Evolutionary conservation across 345 rosid genomes (phyloP), one percentile per base, ranked within the genome.

Genomic region (Eucalyptus cloeziana): DNA sequence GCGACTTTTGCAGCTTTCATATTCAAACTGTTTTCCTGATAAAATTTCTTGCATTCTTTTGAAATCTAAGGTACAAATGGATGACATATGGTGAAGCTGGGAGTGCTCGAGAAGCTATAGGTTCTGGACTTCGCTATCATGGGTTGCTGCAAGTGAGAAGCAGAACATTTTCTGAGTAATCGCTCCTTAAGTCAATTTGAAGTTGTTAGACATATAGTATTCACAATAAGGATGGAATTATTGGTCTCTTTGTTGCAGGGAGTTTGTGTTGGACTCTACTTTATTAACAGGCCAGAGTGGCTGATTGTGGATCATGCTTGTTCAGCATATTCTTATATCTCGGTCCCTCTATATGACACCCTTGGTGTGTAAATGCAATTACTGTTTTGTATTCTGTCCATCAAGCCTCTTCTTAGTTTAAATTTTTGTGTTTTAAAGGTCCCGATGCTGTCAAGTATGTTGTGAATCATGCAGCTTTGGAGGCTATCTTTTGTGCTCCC

Each of bases 201-300:
- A 47, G 51, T 81, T 43, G 51, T 24, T 25, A 7, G 10, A 54
- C 62, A 85, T 49, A 50, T 69, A 14, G 60, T 31, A 87, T 43
- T 58, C 8, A 13, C 51, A 64, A 24, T 86, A 45, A 58, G 31
- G 25, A 4, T 86, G 47, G 50, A 81, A n/a, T 33, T 17, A 45
- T 88, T 71, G 89, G 30, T 91, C 9, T 76, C 45, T 71, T 91
- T 93, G 87, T 67, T 88, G 89, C 94, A 97, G 99, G 98, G 99
- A 90, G 94, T 93, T 85, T 88, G 95, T 43, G 47, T 96, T 89
- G 99, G 99, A 88, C 92, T 95, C 87, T 96, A 89, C 89, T 96
- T 96, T 90, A 90, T 97, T 69, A 97, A 96, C 89, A 92, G 97
- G 92, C 97, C 99, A 79, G 99, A 97, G 92, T 97, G 99, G 99